phyloP scores from a whole-genome alignment of 345 rosid species.

The Rhizophora mangle region DNA sequence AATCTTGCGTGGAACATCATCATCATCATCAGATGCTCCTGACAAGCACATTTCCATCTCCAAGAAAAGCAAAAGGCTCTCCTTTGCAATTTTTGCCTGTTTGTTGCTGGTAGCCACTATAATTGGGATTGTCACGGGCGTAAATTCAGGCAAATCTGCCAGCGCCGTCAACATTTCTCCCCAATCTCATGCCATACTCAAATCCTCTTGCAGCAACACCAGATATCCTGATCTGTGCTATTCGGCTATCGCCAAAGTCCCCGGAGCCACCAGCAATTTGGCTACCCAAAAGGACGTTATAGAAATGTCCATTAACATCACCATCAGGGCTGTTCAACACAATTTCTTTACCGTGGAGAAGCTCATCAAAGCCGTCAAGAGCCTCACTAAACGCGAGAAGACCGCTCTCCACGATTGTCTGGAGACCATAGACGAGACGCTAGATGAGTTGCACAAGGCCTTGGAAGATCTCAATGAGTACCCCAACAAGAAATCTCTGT shows the following conservation, averaged over 20 bases:
- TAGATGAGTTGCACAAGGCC: slow-evolving; percentile 67
- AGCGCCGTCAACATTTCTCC: slow-evolving; percentile 8
- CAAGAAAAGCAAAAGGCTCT: slow-evolving; percentile 34
- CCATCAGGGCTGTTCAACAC: slow-evolving; percentile 22
- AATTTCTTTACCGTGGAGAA: slow-evolving; percentile 30
- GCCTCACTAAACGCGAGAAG: slow-evolving; percentile 53
- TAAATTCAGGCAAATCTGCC: slow-evolving; percentile 19
- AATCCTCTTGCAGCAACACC: slow-evolving; percentile 59
- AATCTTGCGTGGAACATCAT: slow-evolving; percentile 18
- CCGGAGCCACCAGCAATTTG: slow-evolving; percentile 27
- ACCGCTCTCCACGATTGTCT: slow-evolving; percentile 83
- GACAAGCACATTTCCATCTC: slow-evolving; percentile 12
- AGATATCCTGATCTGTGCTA: slow-evolving; percentile 64
- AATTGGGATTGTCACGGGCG: slow-evolving; percentile 42
- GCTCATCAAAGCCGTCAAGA: slow-evolving; percentile 11
- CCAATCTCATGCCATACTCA: slow-evolving; percentile 55
- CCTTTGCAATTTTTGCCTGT: slow-evolving; percentile 31
- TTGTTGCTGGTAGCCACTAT: slow-evolving; percentile 39
- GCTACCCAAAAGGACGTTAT: slow-evolving; percentile 35
- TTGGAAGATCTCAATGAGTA: slow-evolving; percentile 53
- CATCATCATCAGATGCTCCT: slow-evolving; percentile 6
- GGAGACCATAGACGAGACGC: slow-evolving; percentile 79
- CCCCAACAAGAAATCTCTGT: slow-evolving; percentile 59
- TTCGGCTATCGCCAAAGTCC: slow-evolving; percentile 51
- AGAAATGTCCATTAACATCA: slow-evolving; percentile 31